Evolutionary conservation across 2,329 filamentous ascomycete species (phyloP), one percentile per base, ranked within the genome.

Genomic region (Microcyclosporella mali): DNA sequence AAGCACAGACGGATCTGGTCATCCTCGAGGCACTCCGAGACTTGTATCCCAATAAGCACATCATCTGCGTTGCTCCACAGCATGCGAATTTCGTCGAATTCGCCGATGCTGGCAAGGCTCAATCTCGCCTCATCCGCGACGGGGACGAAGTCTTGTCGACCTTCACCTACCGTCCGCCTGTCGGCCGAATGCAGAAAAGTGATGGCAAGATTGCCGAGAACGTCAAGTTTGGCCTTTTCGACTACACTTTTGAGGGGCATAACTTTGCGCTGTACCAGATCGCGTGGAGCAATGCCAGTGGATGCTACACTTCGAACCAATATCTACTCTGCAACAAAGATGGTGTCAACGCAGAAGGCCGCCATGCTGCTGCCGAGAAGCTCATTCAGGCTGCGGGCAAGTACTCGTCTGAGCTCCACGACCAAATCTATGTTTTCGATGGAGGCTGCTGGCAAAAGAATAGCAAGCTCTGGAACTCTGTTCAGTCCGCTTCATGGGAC

Each of bases 361-460:
- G 56, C 3, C 68, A 62, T 32, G 58, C 63, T 0, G 17, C 45
- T 0, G 40, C 63, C 6, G 65, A 68, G 42, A 50, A 51, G 6
- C 55, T 70, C n/a, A 63, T 70, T 35, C 49, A 56, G 27, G 61
- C 66, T 2, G 60, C 64, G 39, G 66, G 66, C 1, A 57, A 58
- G 21, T 70, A 67, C 66, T 52, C 57, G 6, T 47, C 51, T 39
- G 70, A 79, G 28, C 49, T 62, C 3, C 59, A 55, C 39, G 42
- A 53, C 15, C 46, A 66, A 36, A 65, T 72, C 40, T 71, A 68
- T 53, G 68, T 72, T 10, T 72, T 64, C 51, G 69, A 57, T 38
- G 58, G 70, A 16, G 53, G 59, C 8, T 65, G 58, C 51, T 72
- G 69, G 69, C 51, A 50, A 6, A 64, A 63, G 35, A 62, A 60